These are phyloP conservation scores for Aspergillus sp. DNA, from an alignment of 2,329 filamentous ascomycete species.

Conservation along the genomic window DNA sequence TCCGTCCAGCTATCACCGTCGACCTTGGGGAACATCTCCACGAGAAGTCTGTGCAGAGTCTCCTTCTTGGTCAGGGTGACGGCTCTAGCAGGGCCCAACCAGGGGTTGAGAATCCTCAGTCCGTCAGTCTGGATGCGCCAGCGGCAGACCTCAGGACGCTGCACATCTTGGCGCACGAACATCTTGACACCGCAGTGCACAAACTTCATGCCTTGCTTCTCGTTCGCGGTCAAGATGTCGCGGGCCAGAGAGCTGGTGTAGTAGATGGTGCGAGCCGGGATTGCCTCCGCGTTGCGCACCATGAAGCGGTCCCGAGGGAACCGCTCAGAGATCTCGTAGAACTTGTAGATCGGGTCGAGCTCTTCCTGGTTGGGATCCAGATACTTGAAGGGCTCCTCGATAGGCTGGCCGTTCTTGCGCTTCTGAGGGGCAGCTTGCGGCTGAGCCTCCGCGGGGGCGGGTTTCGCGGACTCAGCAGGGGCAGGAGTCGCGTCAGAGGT, in stretches of 20 bases:
- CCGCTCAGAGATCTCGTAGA: constrained; percentile 79
- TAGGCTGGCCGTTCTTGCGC: constrained; percentile 50
- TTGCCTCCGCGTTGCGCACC: constrained; percentile 88
- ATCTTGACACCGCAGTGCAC: constrained; percentile 97
- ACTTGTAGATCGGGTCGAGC: constrained; percentile 73
- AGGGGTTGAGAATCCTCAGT: constrained; percentile 85
- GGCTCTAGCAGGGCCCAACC: constrained; percentile 77
- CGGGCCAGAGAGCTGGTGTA: constrained; percentile 85
- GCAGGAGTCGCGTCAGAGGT: constrained; percentile 29
- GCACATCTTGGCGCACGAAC: constrained; percentile 97
- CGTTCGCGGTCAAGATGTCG: constrained; percentile 82
- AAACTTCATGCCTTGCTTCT: constrained; percentile 89
- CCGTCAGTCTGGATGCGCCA: constrained; percentile 98
- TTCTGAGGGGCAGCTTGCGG: constrained; percentile 33
- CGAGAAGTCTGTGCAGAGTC: constrained; percentile 78
- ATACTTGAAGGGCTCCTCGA: constrained; percentile 95
- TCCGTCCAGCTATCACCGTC: constrained; percentile 71
- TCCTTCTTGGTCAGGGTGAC: constrained; percentile 74
- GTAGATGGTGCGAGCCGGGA: constrained; percentile 92
- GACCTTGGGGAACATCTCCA: constrained; percentile 96
- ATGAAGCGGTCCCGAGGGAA: constrained; percentile 93
- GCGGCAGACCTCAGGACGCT: constrained; percentile 79
- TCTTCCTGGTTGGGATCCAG: constrained; percentile 73
- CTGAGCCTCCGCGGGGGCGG: constrained; percentile 14
- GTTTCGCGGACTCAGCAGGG: constrained; percentile 17